Evolutionary conservation across 2,329 filamentous ascomycete genomes (phyloP).

Genomic region (Trichophyton equinum): DNA sequence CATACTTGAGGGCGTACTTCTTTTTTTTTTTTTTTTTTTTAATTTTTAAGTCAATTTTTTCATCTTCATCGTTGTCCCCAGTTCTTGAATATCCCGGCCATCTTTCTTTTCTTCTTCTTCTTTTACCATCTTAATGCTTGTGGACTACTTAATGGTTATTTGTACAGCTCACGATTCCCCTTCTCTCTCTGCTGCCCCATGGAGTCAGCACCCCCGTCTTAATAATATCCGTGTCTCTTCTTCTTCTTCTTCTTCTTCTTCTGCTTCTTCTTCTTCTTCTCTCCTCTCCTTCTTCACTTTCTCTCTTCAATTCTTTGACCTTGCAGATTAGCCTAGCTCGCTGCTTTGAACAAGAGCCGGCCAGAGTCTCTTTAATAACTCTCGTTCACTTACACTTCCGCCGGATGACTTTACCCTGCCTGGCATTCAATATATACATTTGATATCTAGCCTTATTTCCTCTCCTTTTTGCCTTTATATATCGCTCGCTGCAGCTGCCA

Average conservation of each 20-base stretch:
- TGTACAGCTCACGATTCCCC: neutral
- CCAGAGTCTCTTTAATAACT: neutral
- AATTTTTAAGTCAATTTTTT: neutral
- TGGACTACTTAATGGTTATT: constrained; percentile 4
- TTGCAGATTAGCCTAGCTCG: neutral
- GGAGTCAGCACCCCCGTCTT: neutral
- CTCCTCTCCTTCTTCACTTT: neutral
- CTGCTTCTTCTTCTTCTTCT: neutral
- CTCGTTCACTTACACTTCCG: neutral
- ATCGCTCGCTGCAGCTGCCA: neutral
- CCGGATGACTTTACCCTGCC: neutral
- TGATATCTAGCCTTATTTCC: neutral
- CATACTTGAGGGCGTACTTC: neutral
- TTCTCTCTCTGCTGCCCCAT: neutral
- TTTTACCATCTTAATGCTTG: neutral
- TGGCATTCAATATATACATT: neutral
- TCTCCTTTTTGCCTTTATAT: neutral
- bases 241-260: neutral
- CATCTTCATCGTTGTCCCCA: neutral
- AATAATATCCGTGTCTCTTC: neutral
- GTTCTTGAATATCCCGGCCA: neutral
- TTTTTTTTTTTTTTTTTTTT: neutral
- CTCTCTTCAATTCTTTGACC: neutral
- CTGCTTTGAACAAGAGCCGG: neutral
- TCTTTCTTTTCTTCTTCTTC: neutral